Base-by-base conservation (phyloP, 805 yeast genomes). In the Saturnispora diversa region DNA sequence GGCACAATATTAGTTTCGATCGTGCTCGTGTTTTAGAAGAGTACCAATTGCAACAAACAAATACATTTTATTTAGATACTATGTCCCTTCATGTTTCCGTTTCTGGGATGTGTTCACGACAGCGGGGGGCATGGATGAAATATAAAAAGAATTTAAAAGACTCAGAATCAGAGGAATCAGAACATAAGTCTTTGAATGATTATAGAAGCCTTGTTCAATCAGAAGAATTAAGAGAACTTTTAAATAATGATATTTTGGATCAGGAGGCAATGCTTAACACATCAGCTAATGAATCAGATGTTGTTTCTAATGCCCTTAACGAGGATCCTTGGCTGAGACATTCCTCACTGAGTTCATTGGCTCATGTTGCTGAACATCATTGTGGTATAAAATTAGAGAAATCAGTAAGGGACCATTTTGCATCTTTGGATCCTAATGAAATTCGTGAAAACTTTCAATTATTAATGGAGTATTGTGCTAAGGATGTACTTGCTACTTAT, bases 11-110 rank as follows among this genome's bases (percentile, higher is more conserved):
- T 2, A 79, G 92, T 6, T 92, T 79, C 54, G 99, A 92, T 59
- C 70, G 99, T 33, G 90, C 95, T 1, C 69, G 95, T 26, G 75
- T 90, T 1, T 49, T 65, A 23, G 97, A 92, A 41, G 98, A 92
- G 56, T 92, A 92, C 61, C 69, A 71, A 50, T 55, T 88, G 26
- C 59, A 65, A 24, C 73, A 68, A 33, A 68, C 94, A 1, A 76
- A 80, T 49, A 83, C 84, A 2, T 87, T 86, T 59, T 92, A 66
- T 53, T 49, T 94, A 43, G 99, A 92, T 59, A 88, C 95, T 1
- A 84, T 90, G 87, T 81, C 97, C 1, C 63, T 92, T 15, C 99
- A 92, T 60, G 76, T 88, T 25, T 94, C 97, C 1, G 75, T 79
- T 0, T 76, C 81, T 37, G 99, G 99, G 0, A 80, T 92, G 74